Percentiles rank a stretch among this genome's conserved stretches.
These are phyloP conservation scores for Phaffomyces thermotolerans DNA, from an alignment of 805 yeast genomes.

Conservation along the genomic window DNA sequence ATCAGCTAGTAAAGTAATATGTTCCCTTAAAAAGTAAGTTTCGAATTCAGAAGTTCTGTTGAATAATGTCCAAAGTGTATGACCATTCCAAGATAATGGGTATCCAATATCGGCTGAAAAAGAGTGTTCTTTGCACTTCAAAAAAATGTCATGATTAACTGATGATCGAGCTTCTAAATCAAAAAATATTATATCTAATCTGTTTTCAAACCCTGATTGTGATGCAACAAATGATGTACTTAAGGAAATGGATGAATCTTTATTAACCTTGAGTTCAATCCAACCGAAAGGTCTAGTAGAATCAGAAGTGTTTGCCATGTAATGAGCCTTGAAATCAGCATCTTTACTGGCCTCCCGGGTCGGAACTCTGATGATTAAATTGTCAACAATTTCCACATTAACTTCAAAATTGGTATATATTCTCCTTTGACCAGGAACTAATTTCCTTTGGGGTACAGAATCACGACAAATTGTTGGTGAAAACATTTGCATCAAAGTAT, in stretches of 20 bases:
- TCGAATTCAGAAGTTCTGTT: slow-evolving; percentile 45
- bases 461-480: slow-evolving; percentile 65
- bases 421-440: slow-evolving; percentile 46
- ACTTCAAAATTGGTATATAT: slow-evolving; percentile 49
- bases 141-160: slow-evolving; percentile 79
- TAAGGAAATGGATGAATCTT: slow-evolving; percentile 42
- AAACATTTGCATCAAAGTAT: slow-evolving; percentile 52
- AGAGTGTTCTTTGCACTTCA: slow-evolving; percentile 51
- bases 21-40: slow-evolving; percentile 74
- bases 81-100: slow-evolving; percentile 82
- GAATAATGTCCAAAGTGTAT: slow-evolving; percentile 58
- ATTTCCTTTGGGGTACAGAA: slow-evolving; percentile 33
- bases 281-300: slow-evolving; percentile 76
- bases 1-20: slow-evolving; percentile 65
- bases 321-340: slow-evolving; percentile 28
- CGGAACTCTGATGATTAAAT: slow-evolving; percentile 66
- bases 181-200: slow-evolving; percentile 36
- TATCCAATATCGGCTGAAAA: slow-evolving; percentile 52
- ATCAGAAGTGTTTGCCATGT: slow-evolving; percentile 15
- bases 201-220: slow-evolving; percentile 48
- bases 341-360: slow-evolving; percentile 82
- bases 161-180: slow-evolving; percentile 68
- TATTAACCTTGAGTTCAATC: slow-evolving; percentile 65
- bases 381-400: slow-evolving; percentile 53
- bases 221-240: slow-evolving; percentile 48